Evolutionary conservation across 805 yeast genomes (phyloP), one percentile per base, ranked within the genome.

Genomic region (Lachancea cidri): DNA sequence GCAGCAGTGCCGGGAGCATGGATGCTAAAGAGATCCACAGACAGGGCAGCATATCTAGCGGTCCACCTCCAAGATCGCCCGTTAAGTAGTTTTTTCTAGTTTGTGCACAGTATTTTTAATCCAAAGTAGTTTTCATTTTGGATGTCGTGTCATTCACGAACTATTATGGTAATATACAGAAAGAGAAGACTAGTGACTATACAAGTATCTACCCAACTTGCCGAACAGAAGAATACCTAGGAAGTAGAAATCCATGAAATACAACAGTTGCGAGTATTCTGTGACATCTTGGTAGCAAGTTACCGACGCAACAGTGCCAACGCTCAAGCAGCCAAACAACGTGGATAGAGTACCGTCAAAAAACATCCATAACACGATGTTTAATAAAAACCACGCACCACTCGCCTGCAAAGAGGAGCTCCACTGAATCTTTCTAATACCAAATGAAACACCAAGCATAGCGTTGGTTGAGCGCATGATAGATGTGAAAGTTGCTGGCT

Each of bases 391-490:
- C 83, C 86, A 82, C 3, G 80, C 70, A 33, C 75, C 62, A 3
- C 83, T 71, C 9, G 83, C 81, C 53, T 84, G 88, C 33, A 78
- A 62, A 15, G 79, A 71, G 0, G 83, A 73, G 36, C 71, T 63
- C 91, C 91, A 83, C 51, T 80, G 82, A 29, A 81, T 67, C 48
- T 76, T 79, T 50, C 85, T 72, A 25, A 84, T 72, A 17, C 86
- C 87, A 53, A 79, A 83, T 4, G 80, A 72, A 27, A 84, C 74
- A 2, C 94, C 94, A 33, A 83, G 63, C 51, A 83, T 72, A 2
- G 86, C 82, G 42, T 82, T 74, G 15, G 48, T 47, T 8, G 47
- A 42, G 18, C 47, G 40, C 43, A 39, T 34, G 36, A 40, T 42
- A 30, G 45, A 43, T 2, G 58, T 48, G 14, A 56, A 48, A n/a